Evolutionary conservation across 2,329 filamentous ascomycete genomes (phyloP).

Genomic region (Furcasterigmium sp.): DNA sequence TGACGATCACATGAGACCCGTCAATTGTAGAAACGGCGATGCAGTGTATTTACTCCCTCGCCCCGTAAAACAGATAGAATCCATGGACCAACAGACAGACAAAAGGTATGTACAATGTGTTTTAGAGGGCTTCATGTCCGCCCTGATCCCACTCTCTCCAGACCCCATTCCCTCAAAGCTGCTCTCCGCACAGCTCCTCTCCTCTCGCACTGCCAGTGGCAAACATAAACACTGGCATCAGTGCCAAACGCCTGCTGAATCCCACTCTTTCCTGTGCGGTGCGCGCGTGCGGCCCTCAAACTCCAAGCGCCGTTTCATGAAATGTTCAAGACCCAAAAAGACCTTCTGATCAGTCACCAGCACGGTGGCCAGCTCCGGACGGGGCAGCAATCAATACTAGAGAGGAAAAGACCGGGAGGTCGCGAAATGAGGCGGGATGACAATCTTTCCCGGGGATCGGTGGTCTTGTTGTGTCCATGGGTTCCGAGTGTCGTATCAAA

Average conservation of each 20-base stretch:
- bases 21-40: slow-evolving; percentile 7
- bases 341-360: not conserved
- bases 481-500: slow-evolving; percentile 4
- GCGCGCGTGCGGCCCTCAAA: slow-evolving; percentile 9
- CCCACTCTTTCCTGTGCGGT: slow-evolving; percentile 25
- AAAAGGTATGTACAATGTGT: slow-evolving; percentile 36
- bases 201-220: too few species aligned
- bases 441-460: too few species aligned
- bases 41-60: slow-evolving; percentile 21
- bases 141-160: not conserved
- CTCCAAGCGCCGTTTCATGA: slow-evolving; percentile 37
- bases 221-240: slow-evolving; percentile 25
- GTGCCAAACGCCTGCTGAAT: slow-evolving; percentile 23
- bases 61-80: slow-evolving; percentile 21
- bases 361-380: not conserved
- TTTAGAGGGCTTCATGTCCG: slow-evolving; percentile 21
- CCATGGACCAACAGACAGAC: slow-evolving; percentile 17
- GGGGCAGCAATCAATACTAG: slow-evolving; percentile 18
- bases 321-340: slow-evolving; percentile 15
- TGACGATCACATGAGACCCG: too few species aligned
- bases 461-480: too few species aligned
- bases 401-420: slow-evolving; percentile 18
- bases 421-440: slow-evolving; percentile 4
- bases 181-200: too few species aligned
- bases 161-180: too few species aligned